These are phyloP conservation scores for Penicillium sp. DNA, from an alignment of 2,329 filamentous ascomycete genomes.

Conservation along the genomic window DNA sequence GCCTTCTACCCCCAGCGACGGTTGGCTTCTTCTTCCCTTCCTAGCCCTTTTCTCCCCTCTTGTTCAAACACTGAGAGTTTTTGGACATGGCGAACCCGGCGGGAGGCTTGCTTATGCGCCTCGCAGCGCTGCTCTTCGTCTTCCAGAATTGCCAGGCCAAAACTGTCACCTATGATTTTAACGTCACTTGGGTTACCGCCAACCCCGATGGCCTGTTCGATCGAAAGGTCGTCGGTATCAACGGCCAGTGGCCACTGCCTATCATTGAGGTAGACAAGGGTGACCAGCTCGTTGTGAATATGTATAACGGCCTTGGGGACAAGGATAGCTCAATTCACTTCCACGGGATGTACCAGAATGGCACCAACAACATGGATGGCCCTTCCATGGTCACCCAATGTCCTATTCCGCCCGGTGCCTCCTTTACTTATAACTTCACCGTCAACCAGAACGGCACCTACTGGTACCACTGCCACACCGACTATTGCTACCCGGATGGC, in stretches of 20 bases:
- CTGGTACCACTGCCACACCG: conserved; percentile 66
- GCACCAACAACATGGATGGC: conserved; percentile 71
- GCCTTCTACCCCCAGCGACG: not conserved
- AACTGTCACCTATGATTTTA: conserved; percentile 45
- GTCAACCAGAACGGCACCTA: conserved; percentile 55
- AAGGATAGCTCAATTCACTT: conserved; percentile 66
- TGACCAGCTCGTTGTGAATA: conserved; percentile 64
- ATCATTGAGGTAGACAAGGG: conserved; percentile 68
- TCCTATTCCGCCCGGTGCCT: conserved; percentile 13
- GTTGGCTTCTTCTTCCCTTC: not conserved
- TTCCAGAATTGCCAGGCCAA: conserved; percentile 16
- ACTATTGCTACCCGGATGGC: conserved; percentile 63
- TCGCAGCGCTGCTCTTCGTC: conserved; percentile 7
- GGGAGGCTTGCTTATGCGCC: conserved; percentile 4
- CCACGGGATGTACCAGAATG: conserved; percentile 73
- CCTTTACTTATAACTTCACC: conserved; percentile 64
- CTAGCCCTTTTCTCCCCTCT: not conserved
- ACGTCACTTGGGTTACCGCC: conserved; percentile 52
- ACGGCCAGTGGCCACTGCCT: conserved; percentile 69
- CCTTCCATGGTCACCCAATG: conserved; percentile 64
- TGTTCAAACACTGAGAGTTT: not conserved
- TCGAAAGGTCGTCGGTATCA: conserved; percentile 63
- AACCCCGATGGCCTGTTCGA: conserved; percentile 52
- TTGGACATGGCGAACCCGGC: conserved; percentile 13
- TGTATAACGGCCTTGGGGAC: conserved; percentile 64